A percentile compares a stretch with the other conserved stretches of the same genome.
Evolutionary conservation across 306 rosid genomes (phyloP).

Genomic region (Lotus japonicus): DNA sequence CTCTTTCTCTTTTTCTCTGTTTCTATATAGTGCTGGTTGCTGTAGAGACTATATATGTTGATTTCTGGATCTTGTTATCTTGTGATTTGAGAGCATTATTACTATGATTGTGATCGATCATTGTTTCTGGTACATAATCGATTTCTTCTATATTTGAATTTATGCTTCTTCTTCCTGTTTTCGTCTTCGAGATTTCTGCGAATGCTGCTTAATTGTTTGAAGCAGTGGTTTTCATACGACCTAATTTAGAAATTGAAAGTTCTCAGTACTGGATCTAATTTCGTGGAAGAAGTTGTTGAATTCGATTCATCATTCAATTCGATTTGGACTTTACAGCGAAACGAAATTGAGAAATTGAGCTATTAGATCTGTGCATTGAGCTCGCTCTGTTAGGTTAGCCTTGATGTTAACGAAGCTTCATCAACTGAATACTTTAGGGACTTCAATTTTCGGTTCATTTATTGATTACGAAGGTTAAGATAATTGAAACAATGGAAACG

Average conservation of each 20-base stretch:
- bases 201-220: neutral
- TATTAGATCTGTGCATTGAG: no score
- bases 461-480: neutral
- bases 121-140: conserved; percentile 29
- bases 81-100: neutral
- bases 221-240: neutral
- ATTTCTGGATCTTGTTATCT: conserved; percentile 12
- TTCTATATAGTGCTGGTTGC: neutral
- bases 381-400: no score
- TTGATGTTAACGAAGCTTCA: neutral
- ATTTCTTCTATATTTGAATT: neutral
- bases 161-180: neutral
- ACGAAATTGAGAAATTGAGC: no score
- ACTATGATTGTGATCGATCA: conserved; percentile 21
- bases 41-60: conserved; percentile 17
- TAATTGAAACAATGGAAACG: neutral
- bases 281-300: no score
- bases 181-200: neutral
- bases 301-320: neutral
- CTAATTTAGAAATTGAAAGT: no score
- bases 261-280: neutral
- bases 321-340: neutral
- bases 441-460: no score
- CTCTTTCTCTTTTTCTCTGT: neutral
- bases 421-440: no score